These are phyloP conservation scores for Leishmania arabica DNA, from an alignment of 208 protist species.

Conservation along the genomic window DNA sequence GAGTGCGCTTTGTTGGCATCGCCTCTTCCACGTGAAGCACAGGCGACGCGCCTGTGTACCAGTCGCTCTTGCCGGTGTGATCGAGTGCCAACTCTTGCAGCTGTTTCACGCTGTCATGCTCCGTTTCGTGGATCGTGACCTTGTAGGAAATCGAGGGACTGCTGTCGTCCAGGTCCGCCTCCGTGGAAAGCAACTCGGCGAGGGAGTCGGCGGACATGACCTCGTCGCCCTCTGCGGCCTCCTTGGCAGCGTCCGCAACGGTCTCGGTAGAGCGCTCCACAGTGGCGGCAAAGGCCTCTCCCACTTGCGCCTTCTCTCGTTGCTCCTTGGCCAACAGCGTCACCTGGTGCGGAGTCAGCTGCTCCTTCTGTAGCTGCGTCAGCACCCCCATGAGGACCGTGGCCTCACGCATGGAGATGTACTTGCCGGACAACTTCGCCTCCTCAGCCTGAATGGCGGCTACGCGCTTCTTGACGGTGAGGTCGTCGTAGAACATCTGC, in stretches of 20 bases:
- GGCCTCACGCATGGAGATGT: conserved; percentile 91
- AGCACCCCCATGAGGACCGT: conserved; percentile 85
- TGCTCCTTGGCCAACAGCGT: conserved; percentile 63
- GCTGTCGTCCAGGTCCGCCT: conserved; percentile 26
- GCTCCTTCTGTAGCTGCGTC: conserved; percentile 81
- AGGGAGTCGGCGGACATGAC: conserved; percentile 62
- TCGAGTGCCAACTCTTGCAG: conserved; percentile 65
- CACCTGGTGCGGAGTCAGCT: conserved; percentile 87
- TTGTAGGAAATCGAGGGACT: conserved; percentile 32
- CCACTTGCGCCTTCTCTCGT: conserved; percentile 37
- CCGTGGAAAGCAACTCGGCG: conserved; percentile 59
- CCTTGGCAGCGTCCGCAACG: conserved; percentile 2
- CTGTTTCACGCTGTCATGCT: conserved; percentile 58
- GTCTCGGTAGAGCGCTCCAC: conserved; percentile 27
- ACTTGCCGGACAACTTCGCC: conserved; percentile 87
- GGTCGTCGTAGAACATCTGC: conserved; percentile 75
- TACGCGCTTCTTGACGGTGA: conserved; percentile 85
- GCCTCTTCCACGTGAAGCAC: conserved; percentile 25
- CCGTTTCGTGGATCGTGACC: conserved; percentile 43
- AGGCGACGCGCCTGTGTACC: conserved; percentile 64
- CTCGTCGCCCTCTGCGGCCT: conserved; percentile 11
- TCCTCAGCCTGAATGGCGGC: conserved; percentile 89
- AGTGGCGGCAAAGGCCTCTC: conserved; percentile 43
- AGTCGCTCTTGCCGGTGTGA: conserved; percentile 46
- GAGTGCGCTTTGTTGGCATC: conserved; percentile 8